Evolutionary conservation across 805 yeast genomes (phyloP), one percentile per base, ranked within the genome.

Genomic region (Wickerhamiella parazyma): DNA sequence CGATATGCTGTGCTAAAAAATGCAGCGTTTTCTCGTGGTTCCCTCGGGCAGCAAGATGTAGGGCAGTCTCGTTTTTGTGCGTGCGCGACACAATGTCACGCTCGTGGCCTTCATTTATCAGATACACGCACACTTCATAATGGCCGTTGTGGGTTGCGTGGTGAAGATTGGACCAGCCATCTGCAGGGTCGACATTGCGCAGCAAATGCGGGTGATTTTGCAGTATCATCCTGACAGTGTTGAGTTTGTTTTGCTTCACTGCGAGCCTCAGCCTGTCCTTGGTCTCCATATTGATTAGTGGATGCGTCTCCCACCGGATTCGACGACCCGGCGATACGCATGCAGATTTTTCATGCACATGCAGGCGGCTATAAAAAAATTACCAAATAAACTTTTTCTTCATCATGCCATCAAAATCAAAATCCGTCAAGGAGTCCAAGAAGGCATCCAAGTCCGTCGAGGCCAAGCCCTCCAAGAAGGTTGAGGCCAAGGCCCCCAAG

Each of bases 91-190:
- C 63, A 50, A 73, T 79, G 26, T 58, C 55, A 26, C 60, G 60
- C 50, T 75, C 81, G 50, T 75, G 79, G 4, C 80, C 80, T 33
- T 68, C 58, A 25, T 70, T 68, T 14, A 78, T 66, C 38, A 79
- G 61, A 50, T 47, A 54, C 11, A 63, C 79, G 58, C 86, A 79
- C 11, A 82, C 69, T 44, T 79, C 69, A 52, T 77, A 78, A 48
- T 78, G 70, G 35, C 93, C 91, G 54, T 79, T 63, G 53, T 57
- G 79, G 3, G 89, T 76, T 0, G 94, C 86, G 59, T 83, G 82
- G 58, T 84, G 95, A 38, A 84, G 64, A 31, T 80, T 77, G 12
- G 81, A 69, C 94, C 94, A 84, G 1, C 95, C 95, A 54, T 78
- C 75, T 18, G 56, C 24, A 4, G 85, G 72, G 55, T 85, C 81